Base-by-base conservation (phyloP, 257 asterid genomes). In the Jasminum sambac region DNA sequence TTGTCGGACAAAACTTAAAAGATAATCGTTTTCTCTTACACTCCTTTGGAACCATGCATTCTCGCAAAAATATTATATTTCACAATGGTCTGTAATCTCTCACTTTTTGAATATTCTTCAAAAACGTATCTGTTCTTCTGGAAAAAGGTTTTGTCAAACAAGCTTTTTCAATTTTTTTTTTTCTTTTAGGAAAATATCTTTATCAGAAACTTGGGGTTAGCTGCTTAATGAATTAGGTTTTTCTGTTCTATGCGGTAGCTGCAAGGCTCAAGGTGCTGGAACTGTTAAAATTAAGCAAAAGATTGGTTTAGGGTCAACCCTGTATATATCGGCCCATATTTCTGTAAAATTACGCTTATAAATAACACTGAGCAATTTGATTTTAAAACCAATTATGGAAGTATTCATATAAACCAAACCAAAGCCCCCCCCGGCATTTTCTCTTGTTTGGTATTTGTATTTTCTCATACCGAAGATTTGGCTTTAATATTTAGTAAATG, bases 241-340 rank as follows among this genome's bases (percentile, higher is more conserved):
- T 16, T 5, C 57, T n/a, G n/a, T 68, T 76, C 46, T 48, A 16
- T 67, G 4, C 9, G 8, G 19, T 68, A 11, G 62, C 24, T 75
- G 68, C 42, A 37, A 11, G 38, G 40, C 26, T 64, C 46, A 5
- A 17, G 74, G 64, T 14, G 34, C 3, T 65, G 21, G 17, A 69
- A 41, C 55, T 52, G 41, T 4, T 41, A 30, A 36, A 64, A 21
- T 44, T n/a, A n/a, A 44, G 55, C 21, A 0, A 2, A 9, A 44
- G 0, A 38, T 9, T 5, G 41, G 41, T 5, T 38, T 9, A 38
- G 41, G 8, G 5, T 38, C 41, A 38, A 2, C 41, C 41, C 41
- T 38, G 41, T 9, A 38, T 38, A 38, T 21, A 46, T 46, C 57
- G 1, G 6, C 55, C 21, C 6, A 12, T 43, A 6, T 43, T 46